Evolutionary conservation across 805 yeast genomes (phyloP).

Genomic region (Nakazawaea ernobii): DNA sequence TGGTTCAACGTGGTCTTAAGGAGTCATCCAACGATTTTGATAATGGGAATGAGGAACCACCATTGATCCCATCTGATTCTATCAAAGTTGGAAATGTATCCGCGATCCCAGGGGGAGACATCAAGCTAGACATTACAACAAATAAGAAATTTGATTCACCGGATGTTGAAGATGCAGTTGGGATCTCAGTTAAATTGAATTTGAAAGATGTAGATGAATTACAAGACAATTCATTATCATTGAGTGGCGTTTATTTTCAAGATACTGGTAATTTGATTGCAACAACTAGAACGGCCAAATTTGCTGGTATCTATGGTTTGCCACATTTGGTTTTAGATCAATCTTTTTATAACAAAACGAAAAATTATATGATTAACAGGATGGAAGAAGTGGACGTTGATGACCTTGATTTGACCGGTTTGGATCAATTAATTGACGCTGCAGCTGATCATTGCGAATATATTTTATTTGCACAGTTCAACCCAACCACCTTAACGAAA

Average conservation of each 20-base stretch:
- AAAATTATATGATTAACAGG: conserved; percentile 36
- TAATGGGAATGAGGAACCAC: conserved; percentile 2
- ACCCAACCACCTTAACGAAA: conserved; percentile 48
- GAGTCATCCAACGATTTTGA: conserved; percentile 8
- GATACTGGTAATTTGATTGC: conserved; percentile 57
- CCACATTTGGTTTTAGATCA: conserved; percentile 48
- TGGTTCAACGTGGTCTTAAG: conserved; percentile 1
- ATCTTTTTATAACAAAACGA: conserved; percentile 37
- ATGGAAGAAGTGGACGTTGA: conserved; percentile 37
- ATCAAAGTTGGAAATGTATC: conserved; percentile 17
- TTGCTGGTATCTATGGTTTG: conserved; percentile 53
- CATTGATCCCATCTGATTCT: background rate
- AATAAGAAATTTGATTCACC: conserved; percentile 1
- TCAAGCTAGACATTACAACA: conserved; percentile 12
- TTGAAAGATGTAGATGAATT: conserved; percentile 41
- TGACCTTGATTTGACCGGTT: conserved; percentile 30
- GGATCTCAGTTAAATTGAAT: conserved; percentile 13
- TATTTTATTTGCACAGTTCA: conserved; percentile 60
- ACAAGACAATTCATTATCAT: conserved; percentile 41
- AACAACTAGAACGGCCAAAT: conserved; percentile 57
- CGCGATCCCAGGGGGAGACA: conserved; percentile 17
- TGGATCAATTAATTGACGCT: conserved; percentile 29
- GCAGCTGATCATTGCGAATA: conserved; percentile 57
- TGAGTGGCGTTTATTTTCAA: conserved; percentile 64
- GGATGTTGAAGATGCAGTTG: conserved; percentile 27